These are phyloP conservation scores for Suillus americanus DNA, from an alignment of 768 basidiomycete species.

Conservation along the genomic window DNA sequence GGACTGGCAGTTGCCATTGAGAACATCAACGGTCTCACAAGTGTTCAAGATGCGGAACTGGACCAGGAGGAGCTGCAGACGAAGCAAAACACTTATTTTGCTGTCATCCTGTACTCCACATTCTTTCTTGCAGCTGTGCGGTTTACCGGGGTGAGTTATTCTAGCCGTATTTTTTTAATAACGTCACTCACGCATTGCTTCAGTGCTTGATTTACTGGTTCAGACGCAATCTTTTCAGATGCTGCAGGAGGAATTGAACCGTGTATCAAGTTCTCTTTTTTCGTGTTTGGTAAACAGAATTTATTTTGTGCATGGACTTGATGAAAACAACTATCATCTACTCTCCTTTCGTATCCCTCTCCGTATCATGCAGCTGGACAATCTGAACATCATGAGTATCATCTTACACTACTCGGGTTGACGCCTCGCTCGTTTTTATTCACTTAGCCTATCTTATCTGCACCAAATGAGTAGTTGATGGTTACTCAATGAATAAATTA, in stretches of 20 bases:
- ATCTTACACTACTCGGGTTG: slow-evolving; percentile 23
- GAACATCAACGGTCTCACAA: slow-evolving; percentile 65
- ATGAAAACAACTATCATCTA: slow-evolving; percentile 29
- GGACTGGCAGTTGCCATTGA: slow-evolving; percentile 71
- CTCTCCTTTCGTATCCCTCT: slow-evolving; percentile 24
- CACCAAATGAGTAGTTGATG: slow-evolving; percentile 22
- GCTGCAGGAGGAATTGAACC: slow-evolving; percentile 69
- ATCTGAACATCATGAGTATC: slow-evolving; percentile 15
- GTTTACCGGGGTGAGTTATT: slow-evolving; percentile 66
- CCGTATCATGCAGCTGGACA: slow-evolving; percentile 20
- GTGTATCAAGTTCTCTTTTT: slow-evolving; percentile 3
- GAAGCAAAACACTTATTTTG: slow-evolving; percentile 69
- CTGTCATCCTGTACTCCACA: slow-evolving; percentile 77
- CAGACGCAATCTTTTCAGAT: slow-evolving; percentile 80
- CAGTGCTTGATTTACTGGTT: slow-evolving; percentile 84
- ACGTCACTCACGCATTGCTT: slow-evolving; percentile 6
- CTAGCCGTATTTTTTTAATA: slow-evolving; percentile 1
- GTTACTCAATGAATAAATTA: slow-evolving; percentile 19
- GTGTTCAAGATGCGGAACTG: slow-evolving; percentile 31
- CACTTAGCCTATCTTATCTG: slow-evolving; percentile 21
- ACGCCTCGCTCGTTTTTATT: slow-evolving; percentile 14
- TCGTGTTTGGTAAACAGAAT: slow-evolving; percentile 14
- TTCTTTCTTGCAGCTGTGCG: slow-evolving; percentile 71
- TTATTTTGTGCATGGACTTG: slow-evolving; percentile 22
- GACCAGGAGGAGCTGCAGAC: slow-evolving; percentile 42